Percentiles rank a stretch among this genome's conserved stretches.
phyloP scores from a whole-genome alignment of 2,329 filamentous ascomycete genomes.

The Sarocladium kiliense region DNA sequence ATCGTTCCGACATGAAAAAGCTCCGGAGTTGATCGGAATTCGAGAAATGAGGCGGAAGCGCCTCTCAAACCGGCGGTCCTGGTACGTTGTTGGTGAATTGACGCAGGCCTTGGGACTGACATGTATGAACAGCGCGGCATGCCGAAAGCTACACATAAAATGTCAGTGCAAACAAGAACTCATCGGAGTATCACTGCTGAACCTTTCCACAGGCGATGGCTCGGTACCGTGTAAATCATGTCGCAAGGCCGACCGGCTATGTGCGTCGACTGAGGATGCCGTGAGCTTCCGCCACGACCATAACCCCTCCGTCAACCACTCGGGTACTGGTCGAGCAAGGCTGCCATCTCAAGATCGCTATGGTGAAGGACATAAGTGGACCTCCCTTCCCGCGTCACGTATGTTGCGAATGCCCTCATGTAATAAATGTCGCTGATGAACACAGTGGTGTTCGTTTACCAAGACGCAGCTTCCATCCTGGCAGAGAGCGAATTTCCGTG shows the following conservation, averaged over 20 bases:
- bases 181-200: too few relatives aligned
- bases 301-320: background rate
- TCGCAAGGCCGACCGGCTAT: background rate
- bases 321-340: background rate
- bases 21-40: too few relatives aligned
- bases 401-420: background rate
- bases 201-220: background rate
- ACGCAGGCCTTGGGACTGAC: background rate
- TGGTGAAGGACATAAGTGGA: background rate
- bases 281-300: constrained; percentile 1
- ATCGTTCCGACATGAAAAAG: too few relatives aligned
- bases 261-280: background rate
- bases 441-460: background rate
- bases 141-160: background rate
- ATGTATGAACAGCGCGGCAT: background rate
- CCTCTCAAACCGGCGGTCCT: background rate
- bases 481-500: background rate
- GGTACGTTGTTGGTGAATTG: background rate
- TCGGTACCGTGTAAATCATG: background rate
- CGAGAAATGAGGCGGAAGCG: background rate
- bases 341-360: background rate
- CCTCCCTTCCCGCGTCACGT: background rate
- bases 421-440: background rate
- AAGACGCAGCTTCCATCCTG: background rate
- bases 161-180: background rate